Base-by-base conservation (phyloP, 1,139 yeast species). In the Saccharomycopsis hybrid region DNA sequence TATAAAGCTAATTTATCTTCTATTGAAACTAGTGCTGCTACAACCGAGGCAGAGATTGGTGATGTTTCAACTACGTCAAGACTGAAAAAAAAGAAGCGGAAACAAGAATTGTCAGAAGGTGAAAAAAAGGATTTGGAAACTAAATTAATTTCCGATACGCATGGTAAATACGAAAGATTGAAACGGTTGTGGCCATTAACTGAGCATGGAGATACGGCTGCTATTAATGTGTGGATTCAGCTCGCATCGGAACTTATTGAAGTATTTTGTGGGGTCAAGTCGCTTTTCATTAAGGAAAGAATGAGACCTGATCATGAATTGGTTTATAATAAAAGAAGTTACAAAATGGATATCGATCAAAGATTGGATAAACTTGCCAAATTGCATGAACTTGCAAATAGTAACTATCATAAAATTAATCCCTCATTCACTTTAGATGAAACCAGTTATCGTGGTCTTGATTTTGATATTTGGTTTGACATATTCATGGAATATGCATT, bases 191-290 rank as follows among this genome's bases (percentile, higher is more conserved):
- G 78, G 44, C 75, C 73, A 0, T 81, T 82, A 2, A 65, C 80
- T 41, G 64, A 64, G 11, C 82, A 36, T 25, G 35, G 80, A 2
- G 84, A 84, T 51, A 63, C 65, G 7, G 78, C 81, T 8, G 88
- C 94, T 4, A 77, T 81, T 0, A 71, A 76, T 11, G 79, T 88
- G 9, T 92, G 97, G 97, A 74, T 86, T 57, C 88, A 88, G 56
- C 71, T 83, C 9, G 96, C 95, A 0, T 77, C 86, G 2, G 95
- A 85, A 56, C 71, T 94, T 50, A 79, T 90, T 44, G 95, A 87
- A 60, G 79, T 86, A 56, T 90, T 92, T 62, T 77, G 85, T 32
- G 78, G 82, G 51, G 89, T 87, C 5, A 76, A 82, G 52, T 79
- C 79, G 58, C 86, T 92, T 57, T 90, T 86, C 61, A 87, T 92